phyloP scores from a whole-genome alignment of 768 basidiomycete species.

The Auriscalpium vulgare region DNA sequence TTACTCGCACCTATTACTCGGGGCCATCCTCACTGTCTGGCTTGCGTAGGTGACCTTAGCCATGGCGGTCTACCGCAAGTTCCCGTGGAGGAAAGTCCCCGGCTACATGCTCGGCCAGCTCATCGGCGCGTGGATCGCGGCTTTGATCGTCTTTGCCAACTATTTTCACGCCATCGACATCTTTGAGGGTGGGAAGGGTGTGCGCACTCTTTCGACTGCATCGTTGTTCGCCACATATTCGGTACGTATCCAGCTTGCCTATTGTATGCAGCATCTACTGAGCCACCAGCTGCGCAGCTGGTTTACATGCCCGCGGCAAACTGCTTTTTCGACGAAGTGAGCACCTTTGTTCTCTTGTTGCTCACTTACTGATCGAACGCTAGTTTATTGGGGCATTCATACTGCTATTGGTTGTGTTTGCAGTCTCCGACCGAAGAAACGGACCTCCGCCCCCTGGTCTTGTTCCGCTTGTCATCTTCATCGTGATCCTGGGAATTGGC shows the following conservation, averaged over 20 bases:
- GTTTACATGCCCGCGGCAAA: constrained; percentile 36
- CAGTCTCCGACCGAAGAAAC: constrained; percentile 46
- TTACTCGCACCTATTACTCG: too few species aligned
- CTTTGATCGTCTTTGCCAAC: constrained; percentile 50
- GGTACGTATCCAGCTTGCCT: constrained; percentile 27
- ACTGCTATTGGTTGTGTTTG: constrained; percentile 45
- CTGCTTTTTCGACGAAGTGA: constrained; percentile 39
- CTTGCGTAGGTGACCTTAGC: constrained; percentile 53
- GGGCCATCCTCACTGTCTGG: too few species aligned
- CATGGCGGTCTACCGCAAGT: constrained; percentile 58
- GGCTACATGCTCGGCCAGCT: constrained; percentile 56
- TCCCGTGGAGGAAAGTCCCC: constrained; percentile 79
- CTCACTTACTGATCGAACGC: background rate
- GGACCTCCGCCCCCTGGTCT: constrained; percentile 40
- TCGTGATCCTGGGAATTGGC: constrained; percentile 51
- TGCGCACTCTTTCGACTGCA: constrained; percentile 54
- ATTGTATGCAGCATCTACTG: background rate
- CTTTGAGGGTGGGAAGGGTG: constrained; percentile 45
- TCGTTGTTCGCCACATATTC: constrained; percentile 54
- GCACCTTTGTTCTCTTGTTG: background rate
- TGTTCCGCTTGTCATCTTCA: constrained; percentile 46
- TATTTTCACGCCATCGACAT: constrained; percentile 62
- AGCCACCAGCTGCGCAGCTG: constrained; percentile 18
- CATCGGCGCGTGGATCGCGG: constrained; percentile 52
- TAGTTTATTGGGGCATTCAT: constrained; percentile 51